phyloP scores from a whole-genome alignment of 208 protist genomes.

The Trypanosoma caninum region DNA sequence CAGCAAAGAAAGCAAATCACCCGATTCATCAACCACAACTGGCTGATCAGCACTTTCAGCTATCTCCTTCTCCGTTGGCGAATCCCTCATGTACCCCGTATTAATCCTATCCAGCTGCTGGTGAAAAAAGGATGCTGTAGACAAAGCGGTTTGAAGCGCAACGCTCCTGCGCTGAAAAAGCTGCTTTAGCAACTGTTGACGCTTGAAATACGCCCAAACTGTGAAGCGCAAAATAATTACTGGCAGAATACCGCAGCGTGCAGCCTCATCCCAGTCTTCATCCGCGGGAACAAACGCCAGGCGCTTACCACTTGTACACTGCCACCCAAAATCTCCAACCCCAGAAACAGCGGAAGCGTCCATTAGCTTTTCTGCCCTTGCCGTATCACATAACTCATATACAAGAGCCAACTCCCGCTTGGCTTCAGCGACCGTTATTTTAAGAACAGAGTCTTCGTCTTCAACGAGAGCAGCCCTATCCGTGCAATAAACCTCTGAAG shows the following conservation, averaged over 20 bases:
- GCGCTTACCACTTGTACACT: background rate
- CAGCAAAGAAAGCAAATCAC: too few species aligned
- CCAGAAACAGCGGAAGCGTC: background rate
- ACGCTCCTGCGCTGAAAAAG: too few species aligned
- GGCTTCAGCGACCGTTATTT: background rate
- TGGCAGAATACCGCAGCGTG: background rate
- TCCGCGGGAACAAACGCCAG: background rate
- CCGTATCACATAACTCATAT: background rate
- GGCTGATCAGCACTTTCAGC: too few species aligned
- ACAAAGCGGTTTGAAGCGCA: too few species aligned
- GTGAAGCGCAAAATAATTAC: constrained; percentile 1
- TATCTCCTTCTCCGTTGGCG: too few species aligned
- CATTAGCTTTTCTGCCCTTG: background rate
- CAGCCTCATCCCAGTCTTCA: constrained; percentile 5
- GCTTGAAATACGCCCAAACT: background rate
- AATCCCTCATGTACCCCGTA: too few species aligned
- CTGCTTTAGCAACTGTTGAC: too few species aligned
- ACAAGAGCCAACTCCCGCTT: background rate
- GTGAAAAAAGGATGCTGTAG: too few species aligned
- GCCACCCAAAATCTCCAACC: background rate
- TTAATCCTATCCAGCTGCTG: too few species aligned
- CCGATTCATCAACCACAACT: too few species aligned
- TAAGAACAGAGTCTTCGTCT: background rate
- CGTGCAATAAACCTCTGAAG: background rate
- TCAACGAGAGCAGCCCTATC: background rate